These are phyloP conservation scores for Rhododendron kiyosumense DNA, from an alignment of 148 eudicot genomes.

Conservation along the genomic window DNA sequence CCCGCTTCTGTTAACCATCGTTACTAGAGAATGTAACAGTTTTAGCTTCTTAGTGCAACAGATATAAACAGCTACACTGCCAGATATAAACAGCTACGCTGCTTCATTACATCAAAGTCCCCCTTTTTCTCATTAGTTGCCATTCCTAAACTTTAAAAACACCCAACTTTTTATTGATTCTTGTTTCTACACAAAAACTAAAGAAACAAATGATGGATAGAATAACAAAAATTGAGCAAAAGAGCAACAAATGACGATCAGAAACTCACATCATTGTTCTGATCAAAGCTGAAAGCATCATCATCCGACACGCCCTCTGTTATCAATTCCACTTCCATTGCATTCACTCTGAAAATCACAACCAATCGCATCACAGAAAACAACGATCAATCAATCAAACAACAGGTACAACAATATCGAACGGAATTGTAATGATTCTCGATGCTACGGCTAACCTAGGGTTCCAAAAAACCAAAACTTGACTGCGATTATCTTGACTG, in stretches of 20 bases:
- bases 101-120: not conserved
- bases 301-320: constrained; percentile 41
- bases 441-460: not conserved
- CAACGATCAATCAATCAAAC: not conserved
- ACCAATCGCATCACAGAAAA: not conserved
- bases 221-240: not conserved
- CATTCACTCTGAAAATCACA: constrained; percentile 9
- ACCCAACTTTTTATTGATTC: no score
- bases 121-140: not conserved
- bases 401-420: not conserved
- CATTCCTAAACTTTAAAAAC: not conserved
- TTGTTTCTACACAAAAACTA: not conserved
- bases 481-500: not conserved
- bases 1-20: no score
- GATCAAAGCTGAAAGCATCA: constrained; percentile 33
- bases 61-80: not conserved
- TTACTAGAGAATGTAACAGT: not conserved
- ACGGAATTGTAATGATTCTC: not conserved
- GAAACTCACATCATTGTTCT: constrained; percentile 33
- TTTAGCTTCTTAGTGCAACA: not conserved
- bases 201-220: not conserved
- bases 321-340: constrained; percentile 56
- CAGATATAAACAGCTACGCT: not conserved
- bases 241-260: not conserved
- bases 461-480: not conserved